Percentiles rank a stretch among this genome's conserved stretches.
phyloP scores from a whole-genome alignment of 1,284 basidiomycete species.

The Sanghuangporus weigelae region DNA sequence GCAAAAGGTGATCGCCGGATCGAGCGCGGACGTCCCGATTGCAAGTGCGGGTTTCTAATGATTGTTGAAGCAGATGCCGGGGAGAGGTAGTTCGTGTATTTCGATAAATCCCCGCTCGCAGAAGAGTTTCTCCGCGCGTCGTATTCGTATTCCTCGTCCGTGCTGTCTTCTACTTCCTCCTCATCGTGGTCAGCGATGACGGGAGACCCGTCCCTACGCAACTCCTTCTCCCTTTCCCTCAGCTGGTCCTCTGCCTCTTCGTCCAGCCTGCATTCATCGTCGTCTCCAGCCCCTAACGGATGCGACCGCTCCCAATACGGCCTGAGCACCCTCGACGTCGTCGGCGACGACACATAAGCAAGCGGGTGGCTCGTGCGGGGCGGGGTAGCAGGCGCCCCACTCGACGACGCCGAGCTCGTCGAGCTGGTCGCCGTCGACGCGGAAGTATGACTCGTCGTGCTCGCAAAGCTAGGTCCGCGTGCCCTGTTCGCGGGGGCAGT shows the following conservation, averaged over 20 bases:
- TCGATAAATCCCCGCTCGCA: neutral
- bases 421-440: neutral
- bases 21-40: neutral
- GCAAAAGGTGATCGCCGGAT: neutral
- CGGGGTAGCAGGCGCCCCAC: neutral
- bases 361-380: neutral
- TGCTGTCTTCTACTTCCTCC: neutral
- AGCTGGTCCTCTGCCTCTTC: neutral
- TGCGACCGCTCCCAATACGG: constrained; percentile 3
- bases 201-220: neutral
- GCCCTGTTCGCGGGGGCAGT: neutral
- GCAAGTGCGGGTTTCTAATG: neutral
- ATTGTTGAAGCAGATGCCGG: neutral
- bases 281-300: neutral
- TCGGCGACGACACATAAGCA: neutral
- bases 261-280: neutral
- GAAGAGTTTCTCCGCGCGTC: neutral
- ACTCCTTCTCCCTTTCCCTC: neutral
- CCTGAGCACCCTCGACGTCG: neutral
- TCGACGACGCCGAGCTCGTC: neutral
- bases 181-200: neutral
- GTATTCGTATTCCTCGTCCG: neutral
- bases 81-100: neutral
- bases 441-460: neutral
- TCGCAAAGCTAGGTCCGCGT: constrained; percentile 5